Conservation (phyloP, 116 monocot species). For the Papilionanthe hybrid region DNA sequence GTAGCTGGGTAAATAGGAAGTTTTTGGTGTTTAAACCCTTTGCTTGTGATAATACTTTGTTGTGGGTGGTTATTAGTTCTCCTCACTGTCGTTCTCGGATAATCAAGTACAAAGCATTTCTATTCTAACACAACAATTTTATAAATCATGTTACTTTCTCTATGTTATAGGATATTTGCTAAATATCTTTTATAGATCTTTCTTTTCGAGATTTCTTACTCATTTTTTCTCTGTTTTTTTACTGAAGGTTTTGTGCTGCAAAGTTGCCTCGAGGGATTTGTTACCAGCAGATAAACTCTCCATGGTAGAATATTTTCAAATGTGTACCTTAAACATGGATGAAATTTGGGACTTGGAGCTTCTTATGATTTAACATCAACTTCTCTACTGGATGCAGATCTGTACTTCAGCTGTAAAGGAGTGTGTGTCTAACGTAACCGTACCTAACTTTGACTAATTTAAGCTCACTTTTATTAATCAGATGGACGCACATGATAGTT, state of each 20-base stretch:
- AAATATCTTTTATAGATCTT: not conserved
- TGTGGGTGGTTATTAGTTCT: not conserved
- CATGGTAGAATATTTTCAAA: conserved; percentile 33
- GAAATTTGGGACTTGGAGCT: conserved; percentile 3
- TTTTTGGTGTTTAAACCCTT: not conserved
- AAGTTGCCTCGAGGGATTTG: conserved; percentile 27
- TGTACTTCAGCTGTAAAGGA: conserved; percentile 78
- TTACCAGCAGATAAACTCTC: conserved; percentile 49
- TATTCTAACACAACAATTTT: not conserved
- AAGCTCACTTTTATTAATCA: not conserved
- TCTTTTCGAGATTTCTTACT: not conserved
- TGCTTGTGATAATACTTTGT: not conserved
- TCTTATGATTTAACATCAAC: not conserved
- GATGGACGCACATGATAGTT: not conserved
- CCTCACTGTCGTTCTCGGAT: not conserved
- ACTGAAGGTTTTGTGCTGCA: conserved; percentile 56
- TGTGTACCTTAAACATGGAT: not conserved
- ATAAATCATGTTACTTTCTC: not conserved
- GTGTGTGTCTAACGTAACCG: conserved; percentile 70
- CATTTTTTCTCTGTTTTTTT: not conserved
- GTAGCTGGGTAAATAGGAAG: not conserved
- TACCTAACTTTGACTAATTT: not conserved
- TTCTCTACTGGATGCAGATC: conserved; percentile 45
- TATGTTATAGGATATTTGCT: not conserved
- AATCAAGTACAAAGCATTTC: not conserved